phyloP scores from a whole-genome alignment of 2,329 filamentous ascomycete genomes.

The Neoascochyta sp. region DNA sequence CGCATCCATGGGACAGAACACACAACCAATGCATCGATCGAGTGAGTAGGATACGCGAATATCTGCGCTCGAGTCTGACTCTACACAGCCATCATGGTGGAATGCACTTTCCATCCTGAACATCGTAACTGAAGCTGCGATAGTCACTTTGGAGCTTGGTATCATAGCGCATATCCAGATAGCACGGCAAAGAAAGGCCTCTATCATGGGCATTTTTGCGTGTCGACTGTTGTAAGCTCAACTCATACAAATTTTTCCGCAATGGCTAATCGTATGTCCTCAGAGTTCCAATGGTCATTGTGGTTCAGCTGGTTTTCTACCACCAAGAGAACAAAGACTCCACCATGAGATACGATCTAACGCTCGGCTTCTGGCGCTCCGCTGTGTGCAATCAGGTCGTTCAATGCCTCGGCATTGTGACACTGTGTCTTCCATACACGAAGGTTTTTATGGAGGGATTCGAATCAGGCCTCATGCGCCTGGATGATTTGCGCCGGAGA shows the following conservation, averaged over 20 bases:
- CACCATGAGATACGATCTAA: constrained; percentile 13
- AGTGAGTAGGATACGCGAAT: constrained; percentile 6
- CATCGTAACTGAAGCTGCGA: constrained; percentile 17
- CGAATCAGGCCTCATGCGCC: constrained; percentile 22
- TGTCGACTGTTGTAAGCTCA: constrained; percentile 15
- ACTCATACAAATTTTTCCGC: neutral
- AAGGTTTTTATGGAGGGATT: constrained; percentile 28
- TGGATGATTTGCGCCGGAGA: constrained; percentile 15
- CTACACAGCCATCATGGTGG: constrained; percentile 17
- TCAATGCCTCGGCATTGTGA: constrained; percentile 23
- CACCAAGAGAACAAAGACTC: constrained; percentile 10
- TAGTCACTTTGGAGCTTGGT: constrained; percentile 18
- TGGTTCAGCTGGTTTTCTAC: constrained; percentile 15
- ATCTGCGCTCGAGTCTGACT: neutral
- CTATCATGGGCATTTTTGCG: constrained; percentile 18
- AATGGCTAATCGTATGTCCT: neutral
- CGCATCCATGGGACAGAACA: constrained; percentile 18
- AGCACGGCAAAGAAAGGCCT: constrained; percentile 10
- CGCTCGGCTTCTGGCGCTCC: constrained; percentile 28
- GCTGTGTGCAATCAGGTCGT: constrained; percentile 22
- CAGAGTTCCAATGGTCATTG: constrained; percentile 14
- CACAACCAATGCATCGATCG: constrained; percentile 12
- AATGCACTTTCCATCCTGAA: constrained; percentile 11
- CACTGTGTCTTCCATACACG: constrained; percentile 27
- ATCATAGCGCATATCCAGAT: constrained; percentile 17